These are phyloP conservation scores for Stagonosporopsis cucurbitacearum DNA, from an alignment of 2,329 filamentous ascomycete genomes.

Conservation along the genomic window DNA sequence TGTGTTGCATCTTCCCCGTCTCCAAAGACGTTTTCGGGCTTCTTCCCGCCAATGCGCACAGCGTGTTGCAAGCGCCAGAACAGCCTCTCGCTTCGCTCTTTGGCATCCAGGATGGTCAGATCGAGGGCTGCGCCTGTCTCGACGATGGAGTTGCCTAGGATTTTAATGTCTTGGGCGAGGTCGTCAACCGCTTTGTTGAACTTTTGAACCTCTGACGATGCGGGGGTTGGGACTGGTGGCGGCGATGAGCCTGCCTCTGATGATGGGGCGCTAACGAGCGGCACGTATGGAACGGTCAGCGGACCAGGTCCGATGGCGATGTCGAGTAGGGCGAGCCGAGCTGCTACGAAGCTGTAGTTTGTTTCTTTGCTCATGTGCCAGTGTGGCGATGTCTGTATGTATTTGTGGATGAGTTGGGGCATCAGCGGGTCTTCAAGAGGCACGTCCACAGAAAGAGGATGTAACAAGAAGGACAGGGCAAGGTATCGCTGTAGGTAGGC, in stretches of 20 bases:
- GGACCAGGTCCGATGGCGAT: constrained; percentile 73
- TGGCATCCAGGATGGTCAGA: constrained; percentile 73
- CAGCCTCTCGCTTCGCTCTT: constrained; percentile 76
- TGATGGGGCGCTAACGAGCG: constrained; percentile 33
- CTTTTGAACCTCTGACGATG: constrained; percentile 47
- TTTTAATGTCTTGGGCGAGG: constrained; percentile 59
- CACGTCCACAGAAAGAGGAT: constrained; percentile 31
- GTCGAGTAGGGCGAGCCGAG: constrained; percentile 72
- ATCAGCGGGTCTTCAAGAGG: constrained; percentile 34
- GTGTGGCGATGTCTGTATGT: constrained; percentile 48
- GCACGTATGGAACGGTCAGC: constrained; percentile 38
- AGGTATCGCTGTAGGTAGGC: constrained; percentile 71
- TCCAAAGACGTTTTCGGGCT: constrained; percentile 46
- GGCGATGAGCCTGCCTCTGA: constrained; percentile 31
- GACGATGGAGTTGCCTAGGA: constrained; percentile 67
- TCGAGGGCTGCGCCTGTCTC: constrained; percentile 68
- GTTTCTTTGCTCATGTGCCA: constrained; percentile 64
- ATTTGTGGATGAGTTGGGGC: constrained; percentile 29
- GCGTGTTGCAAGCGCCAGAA: constrained; percentile 73
- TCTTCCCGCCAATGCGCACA: constrained; percentile 67
- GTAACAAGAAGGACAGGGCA: constrained; percentile 68
- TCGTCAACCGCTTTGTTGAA: constrained; percentile 78
- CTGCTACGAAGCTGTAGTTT: constrained; percentile 72
- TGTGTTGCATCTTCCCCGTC: constrained; percentile 59
- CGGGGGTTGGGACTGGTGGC: constrained; percentile 18